Evolutionary conservation across 2,329 filamentous ascomycete genomes (phyloP), one percentile per base, ranked within the genome.

Genomic region (Orbilia ellipsospora): DNA sequence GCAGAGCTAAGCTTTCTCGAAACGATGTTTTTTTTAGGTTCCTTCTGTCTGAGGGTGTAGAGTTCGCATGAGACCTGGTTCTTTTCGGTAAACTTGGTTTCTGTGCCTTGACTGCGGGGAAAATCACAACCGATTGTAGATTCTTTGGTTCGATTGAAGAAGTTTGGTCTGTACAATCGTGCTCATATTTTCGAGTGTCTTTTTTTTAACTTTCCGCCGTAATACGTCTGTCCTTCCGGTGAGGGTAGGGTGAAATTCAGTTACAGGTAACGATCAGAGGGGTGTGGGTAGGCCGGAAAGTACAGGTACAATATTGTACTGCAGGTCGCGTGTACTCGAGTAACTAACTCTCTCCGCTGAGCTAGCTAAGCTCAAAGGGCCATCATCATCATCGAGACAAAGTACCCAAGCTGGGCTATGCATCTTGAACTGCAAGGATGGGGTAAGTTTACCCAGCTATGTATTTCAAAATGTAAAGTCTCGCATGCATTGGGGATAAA

Each of bases 391-490:
- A n/a, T 48, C 44, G 44, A 48, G 16, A 15, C 44, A 15, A 15
- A 48, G 15, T 18, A 48, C 15, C 44, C 6, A 42, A 23, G 31
- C 54, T 57, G 4, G 54, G 28, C 31, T 13, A 36, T 18, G 36
- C 15, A 20, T 28, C 28, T n/a, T 16, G 31, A 10, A 36, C 13
- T 48, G 52, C 63, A 57, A 60, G 63, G 63, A 67, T 60, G 20
- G 45, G 65, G 65, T 28, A 66, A 51, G 40, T 66, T 66, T 66
- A 66, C 40, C 63, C 63, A 65, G 36, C 50, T 23, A 10, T 36
- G 31, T 36, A 36, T 36, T 36, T 36, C 5, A 36, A 36, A 36
- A 36, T 36, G 31, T 6, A 36, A 36, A 36, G 31, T 36, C 31
- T 36, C 31, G 31, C 31, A 62, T 60, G 55, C 54, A 60, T 60